Percentiles rank a stretch among this genome's conserved stretches.
Conservation (phyloP, 2,329 filamentous ascomycete species). For the Grosmannia serpens region DNA sequence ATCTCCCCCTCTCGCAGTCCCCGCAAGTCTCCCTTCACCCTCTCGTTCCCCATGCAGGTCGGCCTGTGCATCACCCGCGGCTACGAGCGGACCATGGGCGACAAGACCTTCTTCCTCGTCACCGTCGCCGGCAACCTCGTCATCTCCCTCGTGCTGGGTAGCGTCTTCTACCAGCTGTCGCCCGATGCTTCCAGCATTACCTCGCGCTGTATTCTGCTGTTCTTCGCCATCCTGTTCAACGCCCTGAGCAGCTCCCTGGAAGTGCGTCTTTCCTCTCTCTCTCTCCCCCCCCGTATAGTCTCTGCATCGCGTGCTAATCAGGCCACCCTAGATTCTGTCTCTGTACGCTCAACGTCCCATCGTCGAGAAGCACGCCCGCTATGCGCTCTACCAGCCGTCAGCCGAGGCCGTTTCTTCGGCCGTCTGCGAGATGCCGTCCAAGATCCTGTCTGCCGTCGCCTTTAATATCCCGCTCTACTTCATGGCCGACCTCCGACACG, state of each 20-base stretch:
- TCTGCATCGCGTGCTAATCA: not conserved
- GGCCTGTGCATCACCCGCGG: constrained; percentile 69
- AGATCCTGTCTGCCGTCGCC: constrained; percentile 57
- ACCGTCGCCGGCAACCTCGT: constrained; percentile 59
- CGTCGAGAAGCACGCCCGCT: constrained; percentile 79
- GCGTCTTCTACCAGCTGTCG: constrained; percentile 7
- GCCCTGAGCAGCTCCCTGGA: constrained; percentile 71
- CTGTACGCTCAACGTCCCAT: constrained; percentile 83
- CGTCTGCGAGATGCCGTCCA: constrained; percentile 76
- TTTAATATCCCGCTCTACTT: constrained; percentile 83
- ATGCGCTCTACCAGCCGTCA: constrained; percentile 87
- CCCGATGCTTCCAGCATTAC: constrained; percentile 26
- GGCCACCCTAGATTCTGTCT: constrained; percentile 53
- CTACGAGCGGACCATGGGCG: constrained; percentile 62
- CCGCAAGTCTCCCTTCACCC: constrained; percentile 66
- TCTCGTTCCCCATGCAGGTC: constrained; percentile 66
- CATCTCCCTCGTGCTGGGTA: constrained; percentile 19
- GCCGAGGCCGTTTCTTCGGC: constrained; percentile 79
- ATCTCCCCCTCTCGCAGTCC: constrained; percentile 66
- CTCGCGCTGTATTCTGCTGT: constrained; percentile 64
- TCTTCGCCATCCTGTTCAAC: constrained; percentile 81
- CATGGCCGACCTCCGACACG: constrained; percentile 67
- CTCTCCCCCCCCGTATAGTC: no score
- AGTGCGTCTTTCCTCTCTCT: constrained; percentile 11
- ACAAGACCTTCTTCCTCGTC: constrained; percentile 61